Evolutionary conservation across 1,139 yeast species (phyloP).

Genomic region (Arxiozyma bovina): DNA sequence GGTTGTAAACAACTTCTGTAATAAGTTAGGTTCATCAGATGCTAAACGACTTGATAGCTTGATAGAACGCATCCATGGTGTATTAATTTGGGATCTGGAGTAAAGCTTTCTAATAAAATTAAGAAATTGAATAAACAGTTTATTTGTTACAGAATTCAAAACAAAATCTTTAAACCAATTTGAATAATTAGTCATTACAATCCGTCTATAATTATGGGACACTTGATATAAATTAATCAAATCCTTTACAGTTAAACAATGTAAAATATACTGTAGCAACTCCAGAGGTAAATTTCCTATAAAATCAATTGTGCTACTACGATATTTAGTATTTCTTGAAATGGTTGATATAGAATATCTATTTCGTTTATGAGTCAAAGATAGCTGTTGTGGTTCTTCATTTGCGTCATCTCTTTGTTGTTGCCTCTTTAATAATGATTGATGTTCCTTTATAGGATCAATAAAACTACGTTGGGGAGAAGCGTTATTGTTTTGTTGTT

Average conservation of each 20-base stretch:
- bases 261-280: conserved; percentile 16
- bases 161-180: conserved; percentile 13
- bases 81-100: not conserved
- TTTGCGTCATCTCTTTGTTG: not conserved
- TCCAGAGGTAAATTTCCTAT: conserved; percentile 22
- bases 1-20: conserved; percentile 10
- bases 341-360: not conserved
- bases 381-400: not conserved
- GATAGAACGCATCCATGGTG: conserved; percentile 8
- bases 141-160: conserved; percentile 12
- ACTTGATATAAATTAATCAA: conserved; percentile 15
- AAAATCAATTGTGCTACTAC: conserved; percentile 14
- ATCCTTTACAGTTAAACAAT: conserved; percentile 16
- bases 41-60: conserved; percentile 16
- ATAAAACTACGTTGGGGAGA: conserved; percentile 11
- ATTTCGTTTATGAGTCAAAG: not conserved
- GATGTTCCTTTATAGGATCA: conserved; percentile 18
- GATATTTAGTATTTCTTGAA: not conserved
- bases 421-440: not conserved
- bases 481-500: not conserved
- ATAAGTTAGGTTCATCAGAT: conserved; percentile 20
- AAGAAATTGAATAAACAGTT: conserved; percentile 12
- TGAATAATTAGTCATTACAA: conserved; percentile 1
- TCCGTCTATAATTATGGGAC: conserved; percentile 8
- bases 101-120: conserved; percentile 12